phyloP scores from a whole-genome alignment of 768 basidiomycete genomes.

The Ephemerocybe angulata region DNA sequence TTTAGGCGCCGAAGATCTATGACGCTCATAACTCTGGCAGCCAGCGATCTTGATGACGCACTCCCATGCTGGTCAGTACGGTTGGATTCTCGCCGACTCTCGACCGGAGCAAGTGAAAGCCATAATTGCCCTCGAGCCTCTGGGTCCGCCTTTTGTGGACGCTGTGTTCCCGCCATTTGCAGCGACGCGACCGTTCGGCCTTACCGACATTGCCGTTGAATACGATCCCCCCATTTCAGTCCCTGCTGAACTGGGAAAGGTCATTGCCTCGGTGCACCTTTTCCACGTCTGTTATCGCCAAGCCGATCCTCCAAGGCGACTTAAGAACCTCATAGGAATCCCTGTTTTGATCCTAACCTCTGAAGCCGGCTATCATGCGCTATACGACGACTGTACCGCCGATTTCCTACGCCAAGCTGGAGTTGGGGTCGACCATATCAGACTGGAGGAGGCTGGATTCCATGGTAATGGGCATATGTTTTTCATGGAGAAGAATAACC shows the following conservation, averaged over 20 bases:
- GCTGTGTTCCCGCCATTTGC: conserved; percentile 35
- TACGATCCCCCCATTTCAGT: conserved; percentile 40
- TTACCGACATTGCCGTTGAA: conserved; percentile 45
- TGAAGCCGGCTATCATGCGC: conserved; percentile 46
- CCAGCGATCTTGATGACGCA: conserved; percentile 47
- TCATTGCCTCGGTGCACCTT: conserved; percentile 23
- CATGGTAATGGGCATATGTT: conserved; percentile 55
- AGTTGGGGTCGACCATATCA: conserved; percentile 39
- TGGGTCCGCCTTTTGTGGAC: conserved; percentile 46
- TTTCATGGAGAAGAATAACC: conserved; percentile 50
- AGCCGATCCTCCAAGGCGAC: conserved; percentile 35
- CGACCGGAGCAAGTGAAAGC: conserved; percentile 42
- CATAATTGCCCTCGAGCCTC: conserved; percentile 48
- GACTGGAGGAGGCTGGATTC: conserved; percentile 41
- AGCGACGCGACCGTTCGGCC: conserved; percentile 40
- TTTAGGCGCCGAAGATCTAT: too few relatives aligned
- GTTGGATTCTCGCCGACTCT: conserved; percentile 47
- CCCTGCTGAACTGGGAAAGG: conserved; percentile 32
- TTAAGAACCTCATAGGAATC: conserved; percentile 39
- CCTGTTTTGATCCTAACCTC: conserved; percentile 48
- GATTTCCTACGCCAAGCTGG: conserved; percentile 43
- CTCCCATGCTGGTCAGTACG: conserved; percentile 47
- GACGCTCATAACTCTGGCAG: conserved; percentile 23
- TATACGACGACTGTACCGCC: conserved; percentile 45
- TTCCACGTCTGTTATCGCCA: conserved; percentile 43